Conservation (phyloP, 129 eudicot genomes). For the Helianthus annuus region HanXRQr2.0-SUNRISE NC_035445.2:55673989-55674488, state of each 20-base stretch:
- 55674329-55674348: not conserved
- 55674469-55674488: not conserved
- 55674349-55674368: not conserved
- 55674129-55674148: no score
- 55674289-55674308: not conserved
- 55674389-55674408: not conserved
- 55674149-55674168: no score
- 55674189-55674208: no score
- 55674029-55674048: no score
- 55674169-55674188: no score
- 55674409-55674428: not conserved
- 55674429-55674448: not conserved
- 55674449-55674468: not conserved
- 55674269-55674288: not conserved
- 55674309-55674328: not conserved
- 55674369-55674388: not conserved
- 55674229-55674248: not conserved
- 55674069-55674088: not conserved
- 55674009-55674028: no score
- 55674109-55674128: not conserved
- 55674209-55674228: no score
- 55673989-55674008: no score
- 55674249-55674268: slow-evolving; percentile 1
- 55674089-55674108: not conserved
- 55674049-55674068: not conserved